Percentiles rank a stretch among this genome's conserved stretches.
Conservation (phyloP, 2,329 filamentous ascomycete genomes). For the Albophoma yamanashiensis region DNA sequence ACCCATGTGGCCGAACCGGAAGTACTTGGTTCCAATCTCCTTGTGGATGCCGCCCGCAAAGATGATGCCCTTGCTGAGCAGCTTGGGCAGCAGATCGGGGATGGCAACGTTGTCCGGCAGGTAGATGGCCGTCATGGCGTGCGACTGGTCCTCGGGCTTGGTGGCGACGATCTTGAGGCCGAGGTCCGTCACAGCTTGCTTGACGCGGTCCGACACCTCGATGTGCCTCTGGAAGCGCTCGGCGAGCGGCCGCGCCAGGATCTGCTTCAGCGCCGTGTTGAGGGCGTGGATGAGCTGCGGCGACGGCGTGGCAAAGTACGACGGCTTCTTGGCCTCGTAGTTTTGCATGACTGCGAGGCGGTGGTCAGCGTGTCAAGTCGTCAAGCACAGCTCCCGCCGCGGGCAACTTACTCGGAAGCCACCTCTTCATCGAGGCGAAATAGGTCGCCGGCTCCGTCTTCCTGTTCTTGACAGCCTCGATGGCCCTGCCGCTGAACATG, state of each 20-base stretch:
- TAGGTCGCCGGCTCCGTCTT: constrained; percentile 78
- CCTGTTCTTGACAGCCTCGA: constrained; percentile 67
- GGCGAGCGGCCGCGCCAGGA: constrained; percentile 67
- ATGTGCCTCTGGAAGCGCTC: constrained; percentile 78
- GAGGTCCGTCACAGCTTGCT: constrained; percentile 68
- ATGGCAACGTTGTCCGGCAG: constrained; percentile 75
- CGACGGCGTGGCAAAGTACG: constrained; percentile 94
- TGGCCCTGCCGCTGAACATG: constrained; percentile 83
- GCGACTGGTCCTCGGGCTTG: constrained; percentile 83
- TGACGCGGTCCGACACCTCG: constrained; percentile 72
- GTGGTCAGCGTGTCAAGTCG: not conserved
- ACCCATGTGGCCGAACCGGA: constrained; percentile 96
- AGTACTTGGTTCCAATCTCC: constrained; percentile 86
- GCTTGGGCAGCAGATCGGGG: constrained; percentile 72
- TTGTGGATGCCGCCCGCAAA: constrained; percentile 96
- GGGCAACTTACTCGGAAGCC: constrained; percentile 64
- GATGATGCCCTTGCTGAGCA: constrained; percentile 79
- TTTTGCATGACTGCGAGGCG: constrained; percentile 75
- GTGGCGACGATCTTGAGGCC: constrained; percentile 80
- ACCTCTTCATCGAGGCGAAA: constrained; percentile 96
- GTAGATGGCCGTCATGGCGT: constrained; percentile 97
- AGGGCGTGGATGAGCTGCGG: constrained; percentile 90
- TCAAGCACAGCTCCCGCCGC: not conserved
- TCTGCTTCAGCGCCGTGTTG: constrained; percentile 79
- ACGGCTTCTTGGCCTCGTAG: constrained; percentile 95